A percentile compares a stretch with the other conserved stretches of the same genome.
These are phyloP conservation scores for Erodium moschatum DNA, from an alignment of 441 rosid species.

Conservation along the genomic window DNA sequence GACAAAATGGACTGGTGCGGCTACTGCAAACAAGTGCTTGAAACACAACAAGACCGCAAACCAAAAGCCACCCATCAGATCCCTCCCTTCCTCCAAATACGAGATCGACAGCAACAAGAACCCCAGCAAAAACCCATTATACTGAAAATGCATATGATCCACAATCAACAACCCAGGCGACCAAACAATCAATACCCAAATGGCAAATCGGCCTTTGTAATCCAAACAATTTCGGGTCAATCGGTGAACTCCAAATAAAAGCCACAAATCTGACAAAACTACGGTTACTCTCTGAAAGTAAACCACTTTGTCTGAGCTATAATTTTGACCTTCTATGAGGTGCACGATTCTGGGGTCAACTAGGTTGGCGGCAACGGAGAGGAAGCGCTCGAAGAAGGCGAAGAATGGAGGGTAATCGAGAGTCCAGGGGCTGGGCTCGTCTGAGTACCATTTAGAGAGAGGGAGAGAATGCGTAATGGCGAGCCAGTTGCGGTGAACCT, in stretches of 20 bases:
- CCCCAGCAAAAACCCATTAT: slow-evolving; percentile 79
- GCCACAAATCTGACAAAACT: slow-evolving; percentile 58
- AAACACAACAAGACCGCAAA: slow-evolving; percentile 72
- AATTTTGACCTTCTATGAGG: slow-evolving; percentile 47
- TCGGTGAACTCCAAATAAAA: slow-evolving; percentile 48
- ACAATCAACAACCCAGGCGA: slow-evolving; percentile 75
- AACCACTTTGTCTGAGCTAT: slow-evolving; percentile 39
- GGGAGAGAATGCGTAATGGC: slow-evolving; percentile 82
- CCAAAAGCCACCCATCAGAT: slow-evolving; percentile 67
- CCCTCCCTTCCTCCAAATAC: slow-evolving; percentile 62
- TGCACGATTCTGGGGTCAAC: slow-evolving; percentile 61
- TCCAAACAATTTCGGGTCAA: slow-evolving; percentile 33
- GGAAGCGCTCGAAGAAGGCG: slow-evolving; percentile 65
- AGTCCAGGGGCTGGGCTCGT: slow-evolving; percentile 85
- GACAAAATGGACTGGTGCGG: slow-evolving; percentile 84
- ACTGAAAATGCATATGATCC: slow-evolving; percentile 92
- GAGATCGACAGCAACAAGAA: slow-evolving; percentile 73
- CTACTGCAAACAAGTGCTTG: slow-evolving; percentile 87
- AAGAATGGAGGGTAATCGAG: slow-evolving; percentile 97
- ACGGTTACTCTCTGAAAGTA: slow-evolving; percentile 66
- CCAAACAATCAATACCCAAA: slow-evolving; percentile 64
- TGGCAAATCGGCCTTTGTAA: slow-evolving; percentile 31
- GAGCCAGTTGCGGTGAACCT: slow-evolving; percentile 93
- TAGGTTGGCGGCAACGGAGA: slow-evolving; percentile 52
- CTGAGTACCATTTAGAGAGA: slow-evolving; percentile 65